Conservation (phyloP, 2,329 filamentous ascomycete genomes). For the Aspergillus viridinutans region DNA sequence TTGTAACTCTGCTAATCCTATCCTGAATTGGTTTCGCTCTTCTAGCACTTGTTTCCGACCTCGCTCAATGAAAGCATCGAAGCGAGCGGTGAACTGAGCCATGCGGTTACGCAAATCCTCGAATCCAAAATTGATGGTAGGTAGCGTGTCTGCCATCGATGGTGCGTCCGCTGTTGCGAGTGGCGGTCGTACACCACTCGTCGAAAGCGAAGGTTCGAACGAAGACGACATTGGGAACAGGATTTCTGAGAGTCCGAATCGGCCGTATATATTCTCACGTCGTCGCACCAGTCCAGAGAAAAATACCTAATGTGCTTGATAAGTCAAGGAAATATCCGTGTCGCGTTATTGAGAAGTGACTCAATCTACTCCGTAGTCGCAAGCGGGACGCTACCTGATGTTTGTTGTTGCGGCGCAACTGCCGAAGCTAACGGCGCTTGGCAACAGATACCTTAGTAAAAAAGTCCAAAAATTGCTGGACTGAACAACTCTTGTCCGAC, state of each 20-base stretch:
- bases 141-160: slow-evolving; percentile 65
- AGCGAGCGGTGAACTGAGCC: slow-evolving; percentile 83
- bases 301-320: slow-evolving; percentile 2
- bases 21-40: slow-evolving; percentile 88
- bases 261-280: not conserved
- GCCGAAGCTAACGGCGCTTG: not conserved
- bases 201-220: slow-evolving; percentile 56
- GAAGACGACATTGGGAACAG: slow-evolving; percentile 36
- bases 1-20: slow-evolving; percentile 84
- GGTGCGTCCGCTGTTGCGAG: slow-evolving; percentile 50
- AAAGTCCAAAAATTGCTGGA: not conserved
- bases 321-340: not conserved
- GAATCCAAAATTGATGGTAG: slow-evolving; percentile 91
- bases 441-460: not conserved
- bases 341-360: not conserved
- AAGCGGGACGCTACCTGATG: not conserved
- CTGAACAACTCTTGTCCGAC: not conserved
- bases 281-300: slow-evolving; percentile 1
- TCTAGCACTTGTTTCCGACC: slow-evolving; percentile 85
- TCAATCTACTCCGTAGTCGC: too few relatives aligned
- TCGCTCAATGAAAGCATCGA: slow-evolving; percentile 91
- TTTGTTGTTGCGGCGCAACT: not conserved
- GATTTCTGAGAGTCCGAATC: not conserved
- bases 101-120: slow-evolving; percentile 93
- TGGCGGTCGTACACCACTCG: slow-evolving; percentile 50